phyloP scores from a whole-genome alignment of 257 asterid species.

The Solanum habrochaites region DNA sequence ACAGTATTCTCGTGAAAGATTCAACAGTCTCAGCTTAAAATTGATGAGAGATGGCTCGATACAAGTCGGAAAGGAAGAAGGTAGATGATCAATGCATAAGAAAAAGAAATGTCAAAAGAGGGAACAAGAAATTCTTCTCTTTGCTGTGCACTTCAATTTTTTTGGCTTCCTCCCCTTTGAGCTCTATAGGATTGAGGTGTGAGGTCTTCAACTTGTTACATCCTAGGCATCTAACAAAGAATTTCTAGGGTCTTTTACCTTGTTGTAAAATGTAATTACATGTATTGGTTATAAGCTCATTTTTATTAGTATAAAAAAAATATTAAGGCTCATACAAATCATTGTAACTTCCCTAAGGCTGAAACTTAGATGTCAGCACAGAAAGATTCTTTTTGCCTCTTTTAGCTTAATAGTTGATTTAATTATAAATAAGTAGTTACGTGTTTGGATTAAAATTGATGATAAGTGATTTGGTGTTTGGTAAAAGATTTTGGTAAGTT shows the following conservation, averaged over 20 bases:
- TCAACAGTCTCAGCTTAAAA: slow-evolving; percentile 19
- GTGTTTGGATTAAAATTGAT: neutral
- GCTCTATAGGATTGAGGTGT: neutral
- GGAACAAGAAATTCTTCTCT: neutral
- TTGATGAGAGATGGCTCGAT: slow-evolving; percentile 16
- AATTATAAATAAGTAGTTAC: too few species aligned
- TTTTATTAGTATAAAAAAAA: neutral
- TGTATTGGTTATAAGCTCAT: neutral
- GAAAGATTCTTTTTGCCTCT: neutral
- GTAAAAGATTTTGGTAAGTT: too few species aligned
- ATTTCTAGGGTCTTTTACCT: neutral
- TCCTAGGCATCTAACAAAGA: neutral
- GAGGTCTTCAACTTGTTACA: neutral
- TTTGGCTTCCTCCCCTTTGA: neutral
- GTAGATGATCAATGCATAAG: neutral
- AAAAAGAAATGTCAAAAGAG: neutral
- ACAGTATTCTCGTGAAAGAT: slow-evolving; percentile 19
- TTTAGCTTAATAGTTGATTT: too few species aligned
- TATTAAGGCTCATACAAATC: neutral
- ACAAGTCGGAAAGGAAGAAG: neutral
- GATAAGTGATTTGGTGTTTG: neutral
- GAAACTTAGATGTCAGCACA: neutral
- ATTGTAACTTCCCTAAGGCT: neutral
- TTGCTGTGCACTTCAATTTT: neutral
- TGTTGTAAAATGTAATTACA: neutral